A percentile compares a stretch with the other conserved stretches of the same genome.
These are phyloP conservation scores for Neurospora crassa DNA, from an alignment of 2,329 filamentous ascomycete species.

Conservation along the genomic window DNA sequence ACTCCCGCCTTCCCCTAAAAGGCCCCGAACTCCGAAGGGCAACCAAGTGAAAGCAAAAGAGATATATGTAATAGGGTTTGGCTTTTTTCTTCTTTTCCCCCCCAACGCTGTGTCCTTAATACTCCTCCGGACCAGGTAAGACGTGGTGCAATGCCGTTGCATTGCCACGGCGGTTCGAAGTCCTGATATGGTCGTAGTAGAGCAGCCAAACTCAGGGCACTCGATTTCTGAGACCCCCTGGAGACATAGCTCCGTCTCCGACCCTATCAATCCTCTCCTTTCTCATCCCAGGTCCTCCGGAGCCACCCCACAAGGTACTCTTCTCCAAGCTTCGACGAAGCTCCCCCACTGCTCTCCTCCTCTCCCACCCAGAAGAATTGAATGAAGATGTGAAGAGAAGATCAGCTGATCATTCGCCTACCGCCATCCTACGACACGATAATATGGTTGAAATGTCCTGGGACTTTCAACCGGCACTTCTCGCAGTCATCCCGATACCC, in stretches of 20 bases:
- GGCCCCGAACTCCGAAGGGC: background rate
- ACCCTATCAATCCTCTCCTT: background rate
- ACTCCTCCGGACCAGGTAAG: background rate
- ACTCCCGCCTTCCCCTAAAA: background rate
- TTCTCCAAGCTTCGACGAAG: background rate
- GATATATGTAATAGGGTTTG: background rate
- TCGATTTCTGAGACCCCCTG: background rate
- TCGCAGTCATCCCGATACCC: conserved; percentile 70
- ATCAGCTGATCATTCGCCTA: conserved; percentile 2
- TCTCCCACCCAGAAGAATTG: no score
- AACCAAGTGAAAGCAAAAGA: background rate
- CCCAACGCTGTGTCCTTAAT: background rate
- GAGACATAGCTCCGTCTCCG: background rate
- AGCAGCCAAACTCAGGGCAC: background rate
- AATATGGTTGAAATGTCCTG: conserved; percentile 75
- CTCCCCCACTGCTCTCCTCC: background rate
- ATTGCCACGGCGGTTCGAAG: background rate
- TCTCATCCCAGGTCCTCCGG: background rate
- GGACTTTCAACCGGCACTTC: conserved; percentile 64
- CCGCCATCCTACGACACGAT: conserved; percentile 45
- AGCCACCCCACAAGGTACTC: background rate
- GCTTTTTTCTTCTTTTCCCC: background rate
- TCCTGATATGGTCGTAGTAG: background rate
- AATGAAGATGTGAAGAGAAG: background rate
- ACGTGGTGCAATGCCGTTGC: background rate